Base-by-base conservation (phyloP, 1,284 basidiomycete genomes). In the Somion occarium region DNA sequence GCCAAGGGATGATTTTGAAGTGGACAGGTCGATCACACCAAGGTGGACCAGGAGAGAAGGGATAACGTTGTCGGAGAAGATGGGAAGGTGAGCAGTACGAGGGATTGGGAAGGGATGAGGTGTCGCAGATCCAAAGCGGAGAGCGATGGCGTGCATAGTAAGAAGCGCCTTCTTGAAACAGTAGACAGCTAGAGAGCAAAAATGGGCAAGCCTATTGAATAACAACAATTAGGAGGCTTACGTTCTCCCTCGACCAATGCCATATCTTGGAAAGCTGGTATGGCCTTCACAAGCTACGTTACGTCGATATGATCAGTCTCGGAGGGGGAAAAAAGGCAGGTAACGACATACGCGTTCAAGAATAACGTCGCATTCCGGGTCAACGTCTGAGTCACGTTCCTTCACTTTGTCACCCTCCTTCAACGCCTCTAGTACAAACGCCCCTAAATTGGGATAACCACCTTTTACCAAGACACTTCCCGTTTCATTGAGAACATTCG, bases 151-250 rank as follows among this genome's bases (percentile, higher is more conserved):
- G 54, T 89, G 80, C 39, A 93, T 72, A 38, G 95, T 77, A 67
- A 93, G 91, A 25, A 95, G 73, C 1, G 89, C 91, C 62, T 94
- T 93, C 68, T 93, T 94, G 75, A 92, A 91, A 62, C 91, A 79
- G 67, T 91, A 93, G 9, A 93, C 77, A 5, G 80, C 88, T 91
- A 57, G 45, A 59, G 37, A 44, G 20, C 20, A 52, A 27, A 23
- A 23, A 23, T 26, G 42, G 2, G 24, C 22, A 20, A 2, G 12
- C 20, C 15, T 13, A 47, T 22, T n/a, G 38, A 18, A 43, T 12
- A 15, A 44, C 46, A 34, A 38, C n/a, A n/a, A n/a, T n/a, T 19
- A n/a, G 24, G 3, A 39, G 37, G 74, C 83, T 64, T 61, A 89
- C 88, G 76, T 64, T 78, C 69, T 24, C 74, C 80, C 39, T 85